Evolutionary conservation across 2,329 filamentous ascomycete species (phyloP).

Genomic region (Diaporthe ampelina): DNA sequence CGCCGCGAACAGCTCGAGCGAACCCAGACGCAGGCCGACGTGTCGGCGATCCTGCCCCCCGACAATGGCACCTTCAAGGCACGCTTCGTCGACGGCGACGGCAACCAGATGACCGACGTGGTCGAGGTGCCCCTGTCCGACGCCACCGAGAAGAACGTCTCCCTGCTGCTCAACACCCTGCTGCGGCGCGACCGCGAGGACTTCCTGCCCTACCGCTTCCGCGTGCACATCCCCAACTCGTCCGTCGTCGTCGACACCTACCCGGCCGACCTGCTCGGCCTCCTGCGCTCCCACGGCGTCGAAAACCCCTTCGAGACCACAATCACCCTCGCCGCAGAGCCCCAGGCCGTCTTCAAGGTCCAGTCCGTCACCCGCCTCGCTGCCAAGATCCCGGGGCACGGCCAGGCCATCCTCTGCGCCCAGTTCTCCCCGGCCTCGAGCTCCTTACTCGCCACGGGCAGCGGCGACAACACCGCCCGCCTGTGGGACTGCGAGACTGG

Average conservation of each 20-base stretch:
- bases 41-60: conserved; percentile 75
- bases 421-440: conserved; percentile 88
- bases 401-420: conserved; percentile 87
- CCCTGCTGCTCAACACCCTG: conserved; percentile 86
- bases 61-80: conserved; percentile 84
- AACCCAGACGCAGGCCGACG: conserved; percentile 81
- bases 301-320: conserved; percentile 69
- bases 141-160: conserved; percentile 90
- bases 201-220: conserved; percentile 73
- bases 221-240: conserved; percentile 69
- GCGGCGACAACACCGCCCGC: conserved; percentile 89
- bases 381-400: conserved; percentile 89
- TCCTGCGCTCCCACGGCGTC: conserved; percentile 69
- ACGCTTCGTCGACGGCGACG: conserved; percentile 87
- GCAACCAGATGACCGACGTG: conserved; percentile 79
- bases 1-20: conserved; percentile 81
- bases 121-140: conserved; percentile 84
- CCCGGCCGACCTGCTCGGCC: conserved; percentile 66
- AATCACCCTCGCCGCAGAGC: conserved; percentile 72
- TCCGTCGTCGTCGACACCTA: conserved; percentile 69
- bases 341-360: conserved; percentile 94
- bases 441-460: conserved; percentile 85
- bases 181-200: conserved; percentile 73
- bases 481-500: conserved; percentile 97
- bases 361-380: conserved; percentile 92